Conservation (phyloP, 148 eudicot genomes). For the Rhododendron griersonianum region DNA sequence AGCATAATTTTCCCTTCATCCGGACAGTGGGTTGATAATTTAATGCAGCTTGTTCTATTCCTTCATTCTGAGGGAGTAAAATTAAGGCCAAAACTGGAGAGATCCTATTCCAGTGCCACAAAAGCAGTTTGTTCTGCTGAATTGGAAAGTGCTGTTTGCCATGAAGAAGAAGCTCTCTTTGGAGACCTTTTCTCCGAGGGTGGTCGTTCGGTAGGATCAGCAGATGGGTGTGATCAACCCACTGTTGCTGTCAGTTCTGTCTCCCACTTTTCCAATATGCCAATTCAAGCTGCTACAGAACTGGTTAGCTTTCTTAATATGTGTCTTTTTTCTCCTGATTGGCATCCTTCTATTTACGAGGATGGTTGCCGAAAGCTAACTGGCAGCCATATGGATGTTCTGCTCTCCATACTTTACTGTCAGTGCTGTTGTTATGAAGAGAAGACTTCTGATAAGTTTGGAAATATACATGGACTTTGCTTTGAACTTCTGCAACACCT, state of each 20-base stretch:
- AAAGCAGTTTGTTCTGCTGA: conserved; percentile 57
- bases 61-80: conserved; percentile 86
- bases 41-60: conserved; percentile 67
- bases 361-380: conserved; percentile 61
- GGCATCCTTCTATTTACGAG: conserved; percentile 55
- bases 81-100: conserved; percentile 69
- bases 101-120: conserved; percentile 56
- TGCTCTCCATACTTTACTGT: conserved; percentile 60
- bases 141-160: conserved; percentile 62
- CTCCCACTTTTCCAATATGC: conserved; percentile 52
- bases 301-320: conserved; percentile 55
- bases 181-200: conserved; percentile 98
- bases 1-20: conserved; percentile 59
- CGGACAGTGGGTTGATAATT: conserved; percentile 72
- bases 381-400: conserved; percentile 52
- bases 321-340: conserved; percentile 65
- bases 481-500: conserved; percentile 76
- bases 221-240: conserved; percentile 75
- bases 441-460: conserved; percentile 42
- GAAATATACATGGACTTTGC: conserved; percentile 59
- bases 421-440: conserved; percentile 53
- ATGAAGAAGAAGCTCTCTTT: conserved; percentile 96
- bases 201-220: conserved; percentile 83
- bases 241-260: conserved; percentile 45
- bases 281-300: conserved; percentile 71